Conservation (phyloP, 2,329 filamentous ascomycete species). For the Geosmithia morbida region DNA sequence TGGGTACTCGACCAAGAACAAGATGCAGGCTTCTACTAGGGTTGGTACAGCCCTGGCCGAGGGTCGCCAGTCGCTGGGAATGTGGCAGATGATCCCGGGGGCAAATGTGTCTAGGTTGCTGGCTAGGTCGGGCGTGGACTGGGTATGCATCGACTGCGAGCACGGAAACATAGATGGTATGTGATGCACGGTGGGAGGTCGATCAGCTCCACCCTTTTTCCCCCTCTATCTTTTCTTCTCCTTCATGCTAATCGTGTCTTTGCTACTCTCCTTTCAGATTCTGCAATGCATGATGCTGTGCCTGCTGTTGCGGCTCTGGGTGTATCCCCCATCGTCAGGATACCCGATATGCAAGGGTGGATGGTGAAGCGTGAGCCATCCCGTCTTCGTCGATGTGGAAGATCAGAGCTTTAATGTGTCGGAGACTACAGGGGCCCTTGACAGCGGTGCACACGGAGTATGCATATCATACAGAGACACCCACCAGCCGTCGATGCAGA, state of each 20-base stretch:
- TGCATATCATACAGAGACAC: constrained; percentile 13
- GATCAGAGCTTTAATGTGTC: background rate
- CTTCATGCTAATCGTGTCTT: background rate
- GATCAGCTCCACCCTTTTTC: no score
- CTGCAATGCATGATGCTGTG: constrained; percentile 37
- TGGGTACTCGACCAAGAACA: background rate
- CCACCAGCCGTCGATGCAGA: no score
- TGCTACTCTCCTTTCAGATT: constrained; percentile 14
- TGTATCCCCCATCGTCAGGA: constrained; percentile 27
- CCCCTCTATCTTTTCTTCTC: no score
- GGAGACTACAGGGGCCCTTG: constrained; percentile 24
- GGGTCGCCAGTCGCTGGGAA: constrained; percentile 35
- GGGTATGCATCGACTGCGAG: constrained; percentile 46
- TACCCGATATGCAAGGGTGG: constrained; percentile 34
- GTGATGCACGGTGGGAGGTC: constrained; percentile 1
- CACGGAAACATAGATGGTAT: constrained; percentile 35
- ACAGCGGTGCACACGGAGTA: constrained; percentile 32
- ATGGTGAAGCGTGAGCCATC: constrained; percentile 26
- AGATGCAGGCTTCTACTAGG: constrained; percentile 30
- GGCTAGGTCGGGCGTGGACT: constrained; percentile 48
- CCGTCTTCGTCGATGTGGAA: background rate
- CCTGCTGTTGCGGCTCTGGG: constrained; percentile 33
- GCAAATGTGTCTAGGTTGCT: constrained; percentile 44
- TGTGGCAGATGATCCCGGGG: constrained; percentile 51
- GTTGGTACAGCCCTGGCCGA: constrained; percentile 34